Evolutionary conservation across 345 rosid genomes (phyloP).

Genomic region (Salix arbutifolia): DNA sequence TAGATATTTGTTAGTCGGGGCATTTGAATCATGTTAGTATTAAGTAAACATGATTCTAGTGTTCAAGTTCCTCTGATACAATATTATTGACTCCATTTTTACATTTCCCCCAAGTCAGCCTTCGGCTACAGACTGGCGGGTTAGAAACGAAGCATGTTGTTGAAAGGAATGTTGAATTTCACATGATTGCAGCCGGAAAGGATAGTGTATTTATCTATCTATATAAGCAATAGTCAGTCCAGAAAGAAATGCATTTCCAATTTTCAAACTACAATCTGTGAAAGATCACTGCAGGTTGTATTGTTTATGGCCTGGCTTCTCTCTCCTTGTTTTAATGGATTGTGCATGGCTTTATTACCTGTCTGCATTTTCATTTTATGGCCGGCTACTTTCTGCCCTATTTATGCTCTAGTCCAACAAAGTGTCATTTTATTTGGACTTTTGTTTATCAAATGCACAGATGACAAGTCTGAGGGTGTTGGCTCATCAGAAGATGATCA

Average conservation of each 20-base stretch:
- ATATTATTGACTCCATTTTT: too few relatives aligned
- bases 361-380: neutral
- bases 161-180: neutral
- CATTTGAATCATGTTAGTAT: too few relatives aligned
- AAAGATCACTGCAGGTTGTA: too few relatives aligned
- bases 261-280: neutral
- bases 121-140: too few relatives aligned
- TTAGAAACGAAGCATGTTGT: too few relatives aligned
- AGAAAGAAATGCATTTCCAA: neutral
- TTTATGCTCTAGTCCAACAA: neutral
- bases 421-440: neutral
- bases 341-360: neutral
- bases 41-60: too few relatives aligned
- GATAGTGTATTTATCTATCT: neutral
- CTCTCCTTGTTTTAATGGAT: too few relatives aligned
- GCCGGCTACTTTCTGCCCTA: neutral
- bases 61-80: too few relatives aligned
- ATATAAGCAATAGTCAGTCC: neutral
- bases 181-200: neutral
- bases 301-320: too few relatives aligned
- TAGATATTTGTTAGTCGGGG: too few relatives aligned
- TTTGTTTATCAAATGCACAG: slow-evolving; percentile 32
- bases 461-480: slow-evolving; percentile 71
- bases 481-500: slow-evolving; percentile 86
- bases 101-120: too few relatives aligned